Evolutionary conservation across 2,329 filamentous ascomycete genomes (phyloP), one percentile per base, ranked within the genome.

Genomic region (Cladosporium colombiae): DNA sequence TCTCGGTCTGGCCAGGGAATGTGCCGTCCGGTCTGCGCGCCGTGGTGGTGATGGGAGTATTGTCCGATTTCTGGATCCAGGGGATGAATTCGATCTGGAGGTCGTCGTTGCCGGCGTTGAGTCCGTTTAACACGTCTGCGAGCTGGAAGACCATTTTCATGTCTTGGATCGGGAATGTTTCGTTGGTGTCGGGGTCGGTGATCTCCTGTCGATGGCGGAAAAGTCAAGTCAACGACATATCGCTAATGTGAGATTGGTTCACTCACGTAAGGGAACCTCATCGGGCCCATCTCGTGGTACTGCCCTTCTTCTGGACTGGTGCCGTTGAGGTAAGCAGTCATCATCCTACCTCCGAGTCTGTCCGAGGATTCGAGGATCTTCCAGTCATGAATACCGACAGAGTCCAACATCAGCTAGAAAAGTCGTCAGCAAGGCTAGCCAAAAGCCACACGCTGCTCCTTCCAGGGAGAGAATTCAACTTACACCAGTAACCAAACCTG

Each of bases 141-240:
- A 89, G 79, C 71, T 88, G 85, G 73, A 88, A 89, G 0, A 89
- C 84, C 71, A 90, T 79, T 68, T 85, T 81, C 71, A 88, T 86
- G 69, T 89, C 87, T 4, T 82, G 81, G 67, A 89, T 85, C 64
- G 85, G 81, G 2, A 82, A 68, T 0, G 83, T 87, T 69, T 83
- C 79, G 68, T 87, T 86, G 21, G 81, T 80, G 25, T 78, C 78
- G 3, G 81, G 73, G 68, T 85, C 81, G 10, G 72, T 78, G 21
- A 79, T 74, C 1, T 79, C 81, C 87, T 70, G 88, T 29, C 18
- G 49, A 16, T 8, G 7, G 23, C 14, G 49, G 27, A 10, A 11
- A 53, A 14, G 11, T 2, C 7, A 5, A 21, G 14, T 53, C 14
- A 31, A 25, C 49, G 8, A 5, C 8, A 10, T 52, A 18, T 31